Base-by-base conservation (phyloP, 805 yeast species). In the Starmera quercuum region DNA sequence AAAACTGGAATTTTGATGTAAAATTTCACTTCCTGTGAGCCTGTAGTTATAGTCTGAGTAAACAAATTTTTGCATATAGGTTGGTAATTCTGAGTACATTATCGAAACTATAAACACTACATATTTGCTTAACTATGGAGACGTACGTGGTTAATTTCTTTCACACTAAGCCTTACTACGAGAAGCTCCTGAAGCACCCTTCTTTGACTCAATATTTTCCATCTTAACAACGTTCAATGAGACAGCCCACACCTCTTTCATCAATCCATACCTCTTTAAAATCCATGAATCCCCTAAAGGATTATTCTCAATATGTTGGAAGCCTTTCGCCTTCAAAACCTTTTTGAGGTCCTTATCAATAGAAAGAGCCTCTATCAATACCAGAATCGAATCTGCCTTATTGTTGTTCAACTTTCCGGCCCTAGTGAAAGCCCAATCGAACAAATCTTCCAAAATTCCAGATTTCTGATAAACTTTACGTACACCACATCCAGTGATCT, bases 381-480 rank as follows among this genome's bases (percentile, higher is more conserved):
- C 52, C 27, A 68, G 59, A 7, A 61, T 40, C 26, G 56, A 45
- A 14, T 54, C 36, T 18, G 58, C 56, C 14, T 56, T 52, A 15
- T 47, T 48, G 10, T 54, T 49, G 41, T 64, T 63, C 23, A 69
- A 55, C 22, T 57, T 51, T 31, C 63, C 59, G 12, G 75, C 61
- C 49, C 77, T 68, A 15, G 58, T 42, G 40, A 68, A 59, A 6
- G 78, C 71, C 81, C 83, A 78, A 28, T 69, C 76, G 19, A 83
- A 42, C 37, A 83, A 61, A 44, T 83, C 82, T 28, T 67, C 66
- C 13, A 80, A 65, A 33, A 83, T 69, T 17, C 83, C 86, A 8
- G 80, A 73, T 39, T 66, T 68, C 17, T 70, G 54, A 52, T 83
- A 83, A 2, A 81, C 87, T 48, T 73, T 73, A 56, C 87, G 72